Base-by-base conservation (phyloP, 2,329 filamentous ascomycete species). In the Sclerotinia trifoliorum region DNA sequence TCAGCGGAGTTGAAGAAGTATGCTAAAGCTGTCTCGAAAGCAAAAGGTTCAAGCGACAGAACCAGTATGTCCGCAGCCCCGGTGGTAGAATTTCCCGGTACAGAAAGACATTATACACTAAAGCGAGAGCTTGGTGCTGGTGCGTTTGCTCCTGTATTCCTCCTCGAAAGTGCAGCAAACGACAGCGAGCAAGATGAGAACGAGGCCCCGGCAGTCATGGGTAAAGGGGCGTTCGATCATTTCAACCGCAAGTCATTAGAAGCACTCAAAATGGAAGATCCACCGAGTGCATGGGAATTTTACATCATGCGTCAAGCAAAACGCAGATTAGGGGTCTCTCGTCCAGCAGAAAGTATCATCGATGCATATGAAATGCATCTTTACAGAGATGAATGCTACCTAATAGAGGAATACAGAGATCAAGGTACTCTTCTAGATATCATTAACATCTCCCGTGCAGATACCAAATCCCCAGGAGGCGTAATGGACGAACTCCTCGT, bases 391-490 rank as follows among this genome's bases (percentile, higher is more conserved):
- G 95, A 98, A 78, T 91, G 90, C 49, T 97, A 95, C 78, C 83
- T 99, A 8, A 84, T 99, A 54, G 87, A 98, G 73, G 92, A 95
- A 21, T 97, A 89, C 77, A 89, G 93, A 71, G 88, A 92, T 46
- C 91, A 98, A 80, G 95, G 95, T 67, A 97, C 95, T 0, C 83
- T 99, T 5, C 88, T 99, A n/a, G 94, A 98, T 75, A 87, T 98
- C 1, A 89, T 99, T 79, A 99, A 99, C 79, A 83, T 91, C 71
- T 91, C 94, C 73, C 88, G 91, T 54, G 84, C 86, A 24, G 92
- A 96, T 71, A 78, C 85, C 1, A 85, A 86, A 6, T 76, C 79
- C 3, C 78, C 80, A 21, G 80, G 80, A 44, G 88, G 88, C 2
- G 89, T 90, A 21, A 92, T 99, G 86, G 95, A 99, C 74, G 95